Evolutionary conservation across 2,329 filamentous ascomycete genomes (phyloP).

Genomic region (Zasmidium citrigriseum): DNA sequence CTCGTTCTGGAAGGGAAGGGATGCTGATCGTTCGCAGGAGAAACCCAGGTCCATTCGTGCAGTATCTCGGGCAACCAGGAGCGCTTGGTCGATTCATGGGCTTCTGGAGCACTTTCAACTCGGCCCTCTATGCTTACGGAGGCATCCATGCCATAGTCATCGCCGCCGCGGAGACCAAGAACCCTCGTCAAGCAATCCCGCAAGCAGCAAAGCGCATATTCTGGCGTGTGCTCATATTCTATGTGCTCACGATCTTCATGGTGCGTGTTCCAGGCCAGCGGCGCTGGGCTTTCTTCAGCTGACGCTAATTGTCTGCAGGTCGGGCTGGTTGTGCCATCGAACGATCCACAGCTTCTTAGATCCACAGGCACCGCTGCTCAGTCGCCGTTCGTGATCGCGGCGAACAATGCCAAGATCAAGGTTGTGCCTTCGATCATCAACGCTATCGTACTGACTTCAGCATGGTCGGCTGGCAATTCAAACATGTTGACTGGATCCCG

Average conservation of each 20-base stretch:
- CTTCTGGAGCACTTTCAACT: conserved; percentile 19
- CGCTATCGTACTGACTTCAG: conserved; percentile 62
- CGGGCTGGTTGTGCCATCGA: conserved; percentile 32
- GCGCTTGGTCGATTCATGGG: conserved; percentile 19
- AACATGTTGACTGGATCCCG: conserved; percentile 22
- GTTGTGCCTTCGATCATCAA: conserved; percentile 67
- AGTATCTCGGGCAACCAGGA: conserved; percentile 16
- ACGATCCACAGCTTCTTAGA: conserved; percentile 30
- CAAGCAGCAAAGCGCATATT: conserved; percentile 35
- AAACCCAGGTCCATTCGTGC: conserved; percentile 22
- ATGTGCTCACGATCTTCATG: conserved; percentile 27
- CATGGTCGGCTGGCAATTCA: conserved; percentile 61
- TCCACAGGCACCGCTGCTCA: conserved; percentile 35
- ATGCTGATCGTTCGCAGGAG: not conserved
- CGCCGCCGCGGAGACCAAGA: conserved; percentile 53
- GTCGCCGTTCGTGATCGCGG: conserved; percentile 67
- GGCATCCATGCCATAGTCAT: conserved; percentile 64
- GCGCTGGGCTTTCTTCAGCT: no score
- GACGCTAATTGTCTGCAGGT: no score
- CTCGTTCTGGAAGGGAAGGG: not conserved
- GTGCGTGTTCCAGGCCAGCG: no score
- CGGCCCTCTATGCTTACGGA: conserved; percentile 49
- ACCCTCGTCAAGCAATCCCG: conserved; percentile 48
- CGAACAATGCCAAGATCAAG: conserved; percentile 60
- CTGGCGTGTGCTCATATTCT: conserved; percentile 34